Percentiles rank a stretch among this genome's conserved stretches.
Conservation (phyloP, 768 basidiomycete genomes). For the Candolleomyces aberdarensis region DNA sequence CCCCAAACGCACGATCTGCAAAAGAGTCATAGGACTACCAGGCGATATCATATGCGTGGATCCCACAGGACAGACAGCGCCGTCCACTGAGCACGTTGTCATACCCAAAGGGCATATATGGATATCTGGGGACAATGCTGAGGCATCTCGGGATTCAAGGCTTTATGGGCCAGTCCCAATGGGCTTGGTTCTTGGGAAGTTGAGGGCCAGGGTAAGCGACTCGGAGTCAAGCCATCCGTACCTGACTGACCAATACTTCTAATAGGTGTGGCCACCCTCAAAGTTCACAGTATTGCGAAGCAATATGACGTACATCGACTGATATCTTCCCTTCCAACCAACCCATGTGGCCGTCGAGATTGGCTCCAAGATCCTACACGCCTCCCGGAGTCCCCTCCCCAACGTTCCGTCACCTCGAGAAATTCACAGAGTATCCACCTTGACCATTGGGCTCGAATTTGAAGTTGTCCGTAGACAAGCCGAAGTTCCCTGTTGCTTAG, state of each 20-base stretch:
- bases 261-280: conserved; percentile 43
- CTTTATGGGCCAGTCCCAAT: conserved; percentile 91
- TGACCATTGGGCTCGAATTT: conserved; percentile 92
- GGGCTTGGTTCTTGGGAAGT: conserved; percentile 65
- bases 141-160: conserved; percentile 82
- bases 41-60: conserved; percentile 90
- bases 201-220: conserved; percentile 58
- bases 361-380: neutral
- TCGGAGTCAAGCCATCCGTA: neutral
- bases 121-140: conserved; percentile 88
- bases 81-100: conserved; percentile 68
- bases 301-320: conserved; percentile 39
- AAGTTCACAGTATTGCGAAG: conserved; percentile 40
- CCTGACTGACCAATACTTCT: neutral
- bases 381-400: neutral
- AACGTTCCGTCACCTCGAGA: conserved; percentile 41
- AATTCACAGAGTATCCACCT: conserved; percentile 95
- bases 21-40: conserved; percentile 85
- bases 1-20: conserved; percentile 71
- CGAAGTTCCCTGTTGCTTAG: conserved; percentile 71
- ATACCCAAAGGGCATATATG: conserved; percentile 88
- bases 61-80: conserved; percentile 64
- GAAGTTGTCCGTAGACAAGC: conserved; percentile 94
- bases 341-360: neutral
- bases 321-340: neutral